These are phyloP conservation scores for Macrophomina phaseolina DNA, from an alignment of 2,329 filamentous ascomycete species.

Conservation along the genomic window DNA sequence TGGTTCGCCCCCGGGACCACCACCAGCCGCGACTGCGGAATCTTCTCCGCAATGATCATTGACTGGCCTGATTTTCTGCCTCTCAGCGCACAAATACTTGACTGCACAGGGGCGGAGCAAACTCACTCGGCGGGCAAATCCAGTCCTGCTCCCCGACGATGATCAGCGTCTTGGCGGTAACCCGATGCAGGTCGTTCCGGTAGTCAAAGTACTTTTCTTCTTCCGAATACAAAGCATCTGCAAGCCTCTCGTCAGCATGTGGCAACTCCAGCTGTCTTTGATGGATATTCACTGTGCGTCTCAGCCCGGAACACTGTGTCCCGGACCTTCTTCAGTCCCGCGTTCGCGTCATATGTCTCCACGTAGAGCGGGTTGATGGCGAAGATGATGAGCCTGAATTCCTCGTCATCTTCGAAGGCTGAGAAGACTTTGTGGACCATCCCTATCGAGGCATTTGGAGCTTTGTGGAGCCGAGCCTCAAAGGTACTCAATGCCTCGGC, in stretches of 20 bases:
- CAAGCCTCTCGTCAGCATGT: neutral
- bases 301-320: conserved; percentile 44
- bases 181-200: conserved; percentile 35
- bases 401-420: conserved; percentile 44
- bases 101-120: neutral
- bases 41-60: conserved; percentile 36
- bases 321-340: conserved; percentile 38
- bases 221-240: conserved; percentile 45
- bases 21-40: conserved; percentile 38
- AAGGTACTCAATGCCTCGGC: conserved; percentile 42
- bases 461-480: conserved; percentile 40
- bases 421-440: conserved; percentile 51
- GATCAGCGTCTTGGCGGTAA: conserved; percentile 45
- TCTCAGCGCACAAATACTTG: neutral
- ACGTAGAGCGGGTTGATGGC: conserved; percentile 47
- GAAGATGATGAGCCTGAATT: conserved; percentile 47
- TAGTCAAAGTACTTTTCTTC: conserved; percentile 50
- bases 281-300: conserved; percentile 41
- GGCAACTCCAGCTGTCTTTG: too few relatives aligned
- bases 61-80: conserved; percentile 34
- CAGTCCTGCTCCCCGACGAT: conserved; percentile 48
- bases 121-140: conserved; percentile 43
- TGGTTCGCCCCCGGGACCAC: conserved; percentile 43
- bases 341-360: conserved; percentile 44
- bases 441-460: conserved; percentile 44